phyloP scores from a whole-genome alignment of 148 eudicot species.

The Rhododendron williamsianum region DNA sequence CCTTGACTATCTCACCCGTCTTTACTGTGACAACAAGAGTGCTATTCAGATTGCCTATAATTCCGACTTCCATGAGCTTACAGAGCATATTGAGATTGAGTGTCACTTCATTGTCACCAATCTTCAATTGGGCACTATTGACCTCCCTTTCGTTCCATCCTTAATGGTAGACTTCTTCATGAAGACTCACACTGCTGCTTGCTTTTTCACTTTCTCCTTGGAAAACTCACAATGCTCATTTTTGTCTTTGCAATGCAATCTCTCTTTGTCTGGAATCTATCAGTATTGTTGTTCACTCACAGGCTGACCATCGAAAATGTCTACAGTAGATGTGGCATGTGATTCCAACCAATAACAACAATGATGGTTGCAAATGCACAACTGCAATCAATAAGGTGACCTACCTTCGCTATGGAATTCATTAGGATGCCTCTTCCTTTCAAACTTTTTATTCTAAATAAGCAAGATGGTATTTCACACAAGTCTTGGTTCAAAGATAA shows the following conservation, averaged over 20 bases:
- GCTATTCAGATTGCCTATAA: too few species aligned
- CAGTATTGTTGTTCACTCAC: background rate
- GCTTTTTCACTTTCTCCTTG: too few species aligned
- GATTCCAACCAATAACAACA: background rate
- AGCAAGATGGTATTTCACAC: background rate
- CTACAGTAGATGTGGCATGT: background rate
- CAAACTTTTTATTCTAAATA: background rate
- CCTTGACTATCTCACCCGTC: too few species aligned
- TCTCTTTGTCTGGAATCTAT: background rate
- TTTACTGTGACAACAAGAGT: too few species aligned
- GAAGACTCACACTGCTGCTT: too few species aligned
- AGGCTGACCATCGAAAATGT: background rate
- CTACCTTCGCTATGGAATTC: background rate
- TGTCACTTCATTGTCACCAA: too few species aligned
- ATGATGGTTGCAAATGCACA: background rate
- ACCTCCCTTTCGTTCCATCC: too few species aligned
- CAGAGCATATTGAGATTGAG: too few species aligned
- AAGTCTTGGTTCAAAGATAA: background rate
- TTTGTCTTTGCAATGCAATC: background rate
- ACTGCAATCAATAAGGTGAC: background rate
- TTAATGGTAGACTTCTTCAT: too few species aligned
- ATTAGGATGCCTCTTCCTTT: background rate
- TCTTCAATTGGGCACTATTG: too few species aligned
- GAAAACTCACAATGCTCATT: too few species aligned
- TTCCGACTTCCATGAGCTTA: too few species aligned